Conservation (phyloP, 2,329 filamentous ascomycete genomes). For the Penicillium hesseltinei region DNA sequence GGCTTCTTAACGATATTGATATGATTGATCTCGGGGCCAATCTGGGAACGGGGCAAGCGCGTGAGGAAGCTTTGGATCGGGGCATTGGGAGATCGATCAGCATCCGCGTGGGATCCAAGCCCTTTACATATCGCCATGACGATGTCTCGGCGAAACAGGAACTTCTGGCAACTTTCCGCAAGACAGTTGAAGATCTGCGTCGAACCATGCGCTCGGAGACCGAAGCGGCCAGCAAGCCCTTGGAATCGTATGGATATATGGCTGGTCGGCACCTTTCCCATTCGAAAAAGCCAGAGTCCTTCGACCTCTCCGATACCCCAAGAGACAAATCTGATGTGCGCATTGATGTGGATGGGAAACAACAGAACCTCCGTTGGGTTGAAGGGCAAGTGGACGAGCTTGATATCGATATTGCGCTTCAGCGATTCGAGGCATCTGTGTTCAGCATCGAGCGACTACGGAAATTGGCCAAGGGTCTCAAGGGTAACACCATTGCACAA, state of each 20-base stretch:
- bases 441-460: conserved; percentile 80
- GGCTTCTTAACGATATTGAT: conserved; percentile 88
- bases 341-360: conserved; percentile 93
- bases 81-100: conserved; percentile 80
- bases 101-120: conserved; percentile 83
- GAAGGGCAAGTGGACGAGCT: conserved; percentile 93
- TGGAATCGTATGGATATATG: conserved; percentile 83
- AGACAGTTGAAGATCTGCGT: conserved; percentile 86
- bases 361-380: conserved; percentile 94
- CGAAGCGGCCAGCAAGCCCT: conserved; percentile 78
- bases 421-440: conserved; percentile 83
- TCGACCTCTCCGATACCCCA: conserved; percentile 73
- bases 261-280: conserved; percentile 70
- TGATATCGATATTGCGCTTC: conserved; percentile 91
- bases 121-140: conserved; percentile 91
- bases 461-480: conserved; percentile 72
- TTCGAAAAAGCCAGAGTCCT: conserved; percentile 73
- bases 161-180: conserved; percentile 84
- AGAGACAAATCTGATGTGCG: conserved; percentile 72
- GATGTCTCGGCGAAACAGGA: conserved; percentile 75
- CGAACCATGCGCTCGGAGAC: conserved; percentile 82
- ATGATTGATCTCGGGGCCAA: conserved; percentile 76
- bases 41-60: conserved; percentile 36
- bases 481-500: conserved; percentile 82
- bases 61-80: conserved; percentile 52